A percentile compares a stretch with the other conserved stretches of the same genome.
Conservation (phyloP, 106 monocot genomes). For the Xerophyta viscosa region DNA sequence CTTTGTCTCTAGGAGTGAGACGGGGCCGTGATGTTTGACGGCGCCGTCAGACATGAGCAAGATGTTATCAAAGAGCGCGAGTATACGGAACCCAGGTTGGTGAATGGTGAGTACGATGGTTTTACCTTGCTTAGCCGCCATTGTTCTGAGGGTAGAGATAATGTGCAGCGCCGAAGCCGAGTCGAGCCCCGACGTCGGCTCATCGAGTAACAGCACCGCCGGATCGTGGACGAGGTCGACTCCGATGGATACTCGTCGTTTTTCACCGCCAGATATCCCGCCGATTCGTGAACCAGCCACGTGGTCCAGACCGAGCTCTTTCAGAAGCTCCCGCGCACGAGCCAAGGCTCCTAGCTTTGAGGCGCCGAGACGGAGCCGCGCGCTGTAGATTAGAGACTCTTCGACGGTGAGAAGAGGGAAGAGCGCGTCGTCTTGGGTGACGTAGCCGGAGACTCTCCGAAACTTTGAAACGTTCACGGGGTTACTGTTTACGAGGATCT, state of each 20-base stretch:
- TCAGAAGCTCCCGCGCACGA: slow-evolving; percentile 36
- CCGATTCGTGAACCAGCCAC: slow-evolving; percentile 45
- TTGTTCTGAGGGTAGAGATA: slow-evolving; percentile 45
- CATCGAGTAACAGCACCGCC: slow-evolving; percentile 74
- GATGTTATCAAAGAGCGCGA: slow-evolving; percentile 58
- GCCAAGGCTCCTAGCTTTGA: slow-evolving; percentile 3
- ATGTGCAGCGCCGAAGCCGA: slow-evolving; percentile 66
- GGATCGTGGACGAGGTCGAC: slow-evolving; percentile 86
- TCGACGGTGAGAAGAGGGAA: slow-evolving; percentile 78
- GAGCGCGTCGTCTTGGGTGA: slow-evolving; percentile 80
- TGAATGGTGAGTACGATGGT: slow-evolving; percentile 78
- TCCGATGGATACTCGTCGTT: slow-evolving; percentile 79
- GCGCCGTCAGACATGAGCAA: slow-evolving; percentile 52
- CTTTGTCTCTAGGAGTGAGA: slow-evolving; percentile 28
- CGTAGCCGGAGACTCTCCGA: slow-evolving; percentile 70
- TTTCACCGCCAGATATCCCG: slow-evolving; percentile 80
- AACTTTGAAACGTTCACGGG: slow-evolving; percentile 35
- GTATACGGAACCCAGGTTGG: slow-evolving; percentile 84
- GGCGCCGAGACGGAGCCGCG: slow-evolving; percentile 35
- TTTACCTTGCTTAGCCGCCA: slow-evolving; percentile 49
- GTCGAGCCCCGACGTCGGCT: slow-evolving; percentile 93
- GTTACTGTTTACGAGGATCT: slow-evolving; percentile 51
- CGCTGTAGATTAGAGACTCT: slow-evolving; percentile 80
- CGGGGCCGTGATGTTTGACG: slow-evolving; percentile 55
- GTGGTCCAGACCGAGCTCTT: slow-evolving; percentile 47